Percentiles rank a stretch among this genome's conserved stretches.
These are phyloP conservation scores for Marasmius fiardii DNA, from an alignment of 1,284 basidiomycete genomes.

Conservation along the genomic window DNA sequence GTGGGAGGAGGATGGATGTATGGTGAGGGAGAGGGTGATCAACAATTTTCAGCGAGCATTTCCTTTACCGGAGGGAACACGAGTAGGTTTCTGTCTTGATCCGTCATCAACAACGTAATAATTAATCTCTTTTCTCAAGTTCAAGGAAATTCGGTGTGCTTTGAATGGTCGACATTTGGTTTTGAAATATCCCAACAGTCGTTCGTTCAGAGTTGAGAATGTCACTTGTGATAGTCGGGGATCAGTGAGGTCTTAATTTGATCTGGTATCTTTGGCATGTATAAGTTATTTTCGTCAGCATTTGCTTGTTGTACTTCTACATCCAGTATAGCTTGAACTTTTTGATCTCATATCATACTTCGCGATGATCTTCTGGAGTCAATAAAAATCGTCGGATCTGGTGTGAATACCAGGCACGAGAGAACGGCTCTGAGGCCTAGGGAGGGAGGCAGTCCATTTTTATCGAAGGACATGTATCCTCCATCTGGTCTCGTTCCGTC, in stretches of 20 bases:
- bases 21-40: conserved; percentile 58
- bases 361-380: neutral
- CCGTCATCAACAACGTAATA: neutral
- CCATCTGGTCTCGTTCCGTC: no score
- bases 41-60: conserved; percentile 42
- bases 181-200: conserved; percentile 65
- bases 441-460: no score
- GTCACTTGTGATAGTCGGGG: conserved; percentile 23
- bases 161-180: conserved; percentile 56
- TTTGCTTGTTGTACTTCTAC: neutral
- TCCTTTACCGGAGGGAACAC: conserved; percentile 44
- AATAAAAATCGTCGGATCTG: neutral
- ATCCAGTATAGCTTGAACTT: neutral
- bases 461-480: no score
- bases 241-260: conserved; percentile 31
- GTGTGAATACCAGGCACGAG: no score
- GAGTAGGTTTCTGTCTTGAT: conserved; percentile 25
- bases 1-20: conserved; percentile 53
- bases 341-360: neutral
- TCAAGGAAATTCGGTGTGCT: conserved; percentile 62
- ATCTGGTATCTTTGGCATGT: neutral
- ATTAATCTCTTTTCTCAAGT: conserved; percentile 34
- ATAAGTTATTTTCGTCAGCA: neutral
- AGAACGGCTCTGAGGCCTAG: no score
- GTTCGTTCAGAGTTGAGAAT: conserved; percentile 46